Evolutionary conservation across 192 early-diverging fungal species (phyloP).

Genomic region (Umbelopsis sp.): DNA sequence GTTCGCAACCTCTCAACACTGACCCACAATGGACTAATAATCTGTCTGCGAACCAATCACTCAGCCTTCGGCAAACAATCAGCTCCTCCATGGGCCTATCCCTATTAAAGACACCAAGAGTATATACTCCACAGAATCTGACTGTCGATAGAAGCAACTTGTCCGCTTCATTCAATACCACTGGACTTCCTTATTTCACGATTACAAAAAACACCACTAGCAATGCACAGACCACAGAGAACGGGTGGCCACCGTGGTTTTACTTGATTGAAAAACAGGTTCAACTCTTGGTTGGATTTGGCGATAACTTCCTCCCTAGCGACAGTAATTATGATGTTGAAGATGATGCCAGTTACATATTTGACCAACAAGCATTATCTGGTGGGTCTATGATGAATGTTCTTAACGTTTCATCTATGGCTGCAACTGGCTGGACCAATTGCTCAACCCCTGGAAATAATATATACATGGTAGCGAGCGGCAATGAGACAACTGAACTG

Average conservation of each 20-base stretch:
- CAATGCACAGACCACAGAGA: neutral
- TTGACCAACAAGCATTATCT: neutral
- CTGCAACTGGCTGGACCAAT: conserved; percentile 19
- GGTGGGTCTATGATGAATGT: neutral
- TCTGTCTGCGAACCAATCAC: neutral
- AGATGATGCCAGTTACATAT: neutral
- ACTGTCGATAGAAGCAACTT: neutral
- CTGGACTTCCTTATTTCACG: neutral
- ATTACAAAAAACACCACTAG: neutral
- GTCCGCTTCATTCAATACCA: conserved; percentile 12
- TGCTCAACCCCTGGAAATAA: conserved; percentile 13
- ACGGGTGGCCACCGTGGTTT: conserved; percentile 26
- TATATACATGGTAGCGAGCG: conserved; percentile 13
- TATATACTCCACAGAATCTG: conserved; percentile 32
- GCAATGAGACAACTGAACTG: conserved; percentile 9
- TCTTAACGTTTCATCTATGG: conserved; percentile 1
- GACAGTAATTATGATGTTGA: conserved; percentile 5
- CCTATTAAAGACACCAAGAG: neutral
- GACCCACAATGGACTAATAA: neutral
- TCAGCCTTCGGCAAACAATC: neutral
- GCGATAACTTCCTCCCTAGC: neutral
- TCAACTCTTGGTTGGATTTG: conserved; percentile 31
- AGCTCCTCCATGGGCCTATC: neutral
- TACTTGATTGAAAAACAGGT: conserved; percentile 18
- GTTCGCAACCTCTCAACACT: neutral